Evolutionary conservation across 257 asterid genomes (phyloP).

Genomic region (Nicotiana attenuata): DNA sequence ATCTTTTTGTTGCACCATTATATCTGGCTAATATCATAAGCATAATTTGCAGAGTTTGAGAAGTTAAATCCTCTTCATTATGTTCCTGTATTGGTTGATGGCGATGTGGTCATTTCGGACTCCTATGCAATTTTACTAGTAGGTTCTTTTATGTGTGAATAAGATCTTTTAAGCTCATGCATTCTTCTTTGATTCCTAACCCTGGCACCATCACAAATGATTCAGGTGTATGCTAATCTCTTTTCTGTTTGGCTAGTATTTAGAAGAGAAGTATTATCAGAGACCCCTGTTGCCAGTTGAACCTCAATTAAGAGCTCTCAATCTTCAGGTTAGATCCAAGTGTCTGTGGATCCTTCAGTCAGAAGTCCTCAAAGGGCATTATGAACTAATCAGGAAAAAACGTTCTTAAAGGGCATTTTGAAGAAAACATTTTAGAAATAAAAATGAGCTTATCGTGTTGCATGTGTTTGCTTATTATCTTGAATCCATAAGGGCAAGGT

Average conservation of each 20-base stretch:
- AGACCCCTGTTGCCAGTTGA: slow-evolving; percentile 51
- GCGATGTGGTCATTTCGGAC: slow-evolving; percentile 63
- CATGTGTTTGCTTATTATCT: neutral
- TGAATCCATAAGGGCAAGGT: neutral
- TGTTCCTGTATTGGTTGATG: slow-evolving; percentile 78
- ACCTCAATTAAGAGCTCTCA: slow-evolving; percentile 65
- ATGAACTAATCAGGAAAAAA: neutral
- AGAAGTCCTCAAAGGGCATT: neutral
- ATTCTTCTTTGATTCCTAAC: neutral
- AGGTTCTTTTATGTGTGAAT: slow-evolving; percentile 10
- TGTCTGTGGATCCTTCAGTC: neutral
- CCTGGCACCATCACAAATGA: neutral
- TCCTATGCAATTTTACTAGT: slow-evolving; percentile 72
- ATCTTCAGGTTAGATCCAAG: slow-evolving; percentile 60
- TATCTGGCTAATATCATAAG: neutral
- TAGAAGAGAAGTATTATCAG: slow-evolving; percentile 66
- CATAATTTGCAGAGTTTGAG: slow-evolving; percentile 58
- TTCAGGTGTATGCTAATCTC: neutral
- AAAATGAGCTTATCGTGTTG: neutral
- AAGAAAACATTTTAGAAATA: neutral
- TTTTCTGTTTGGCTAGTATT: slow-evolving; percentile 36
- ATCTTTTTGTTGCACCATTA: neutral
- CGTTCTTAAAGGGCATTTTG: neutral
- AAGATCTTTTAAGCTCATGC: neutral
- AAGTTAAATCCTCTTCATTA: slow-evolving; percentile 63